phyloP scores from a whole-genome alignment of 495 filamentous ascomycete genomes.

The Articulospora tetracladia region DNA sequence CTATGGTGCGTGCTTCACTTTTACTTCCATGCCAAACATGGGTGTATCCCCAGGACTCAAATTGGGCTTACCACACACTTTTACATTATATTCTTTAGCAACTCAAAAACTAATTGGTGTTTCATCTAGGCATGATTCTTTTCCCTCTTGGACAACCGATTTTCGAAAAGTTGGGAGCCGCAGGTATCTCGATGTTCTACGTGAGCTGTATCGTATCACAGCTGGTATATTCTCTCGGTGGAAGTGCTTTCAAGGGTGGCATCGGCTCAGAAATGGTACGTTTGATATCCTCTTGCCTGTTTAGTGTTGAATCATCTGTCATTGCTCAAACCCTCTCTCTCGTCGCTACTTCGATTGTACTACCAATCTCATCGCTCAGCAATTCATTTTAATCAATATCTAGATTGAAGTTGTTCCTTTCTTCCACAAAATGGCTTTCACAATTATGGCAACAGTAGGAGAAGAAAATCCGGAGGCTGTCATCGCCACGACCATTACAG shows the following conservation, averaged over 20 bases:
- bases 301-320: background rate
- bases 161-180: conserved; percentile 78
- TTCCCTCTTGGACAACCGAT: conserved; percentile 85
- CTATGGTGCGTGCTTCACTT: conserved; percentile 59
- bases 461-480: conserved; percentile 78
- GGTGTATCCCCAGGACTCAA: no score
- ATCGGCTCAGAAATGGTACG: conserved; percentile 91
- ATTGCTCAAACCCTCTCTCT: background rate
- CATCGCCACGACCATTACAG: conserved; percentile 84
- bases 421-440: conserved; percentile 95
- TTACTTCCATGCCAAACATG: background rate
- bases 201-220: conserved; percentile 95
- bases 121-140: conserved; percentile 71
- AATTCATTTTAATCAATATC: no score
- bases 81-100: background rate
- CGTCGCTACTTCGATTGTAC: background rate
- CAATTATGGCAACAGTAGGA: conserved; percentile 74
- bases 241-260: conserved; percentile 86
- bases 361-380: no score
- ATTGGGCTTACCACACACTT: conserved; percentile 5
- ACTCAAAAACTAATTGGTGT: background rate
- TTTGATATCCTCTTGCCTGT: background rate
- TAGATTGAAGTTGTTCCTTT: conserved; percentile 93
- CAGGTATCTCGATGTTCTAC: conserved; percentile 98
- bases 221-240: conserved; percentile 79